Evolutionary conservation across 2,329 filamentous ascomycete genomes (phyloP).

Genomic region (Beauveria sp.): DNA sequence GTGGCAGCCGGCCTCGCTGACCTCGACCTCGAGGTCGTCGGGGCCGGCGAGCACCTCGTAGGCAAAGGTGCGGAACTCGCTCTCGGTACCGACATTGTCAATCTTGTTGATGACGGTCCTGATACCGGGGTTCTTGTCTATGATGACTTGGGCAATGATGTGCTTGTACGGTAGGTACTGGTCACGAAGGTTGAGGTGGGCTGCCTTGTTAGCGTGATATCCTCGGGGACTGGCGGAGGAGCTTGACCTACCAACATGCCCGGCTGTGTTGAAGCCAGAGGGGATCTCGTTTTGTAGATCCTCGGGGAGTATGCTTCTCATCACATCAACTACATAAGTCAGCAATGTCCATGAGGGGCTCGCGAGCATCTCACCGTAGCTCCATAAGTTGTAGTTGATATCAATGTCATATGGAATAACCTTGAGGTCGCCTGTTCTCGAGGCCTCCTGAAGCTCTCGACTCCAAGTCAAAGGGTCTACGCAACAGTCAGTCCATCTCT

Average conservation of each 20-base stretch:
- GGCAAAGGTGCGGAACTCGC: constrained; percentile 81
- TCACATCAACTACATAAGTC: constrained; percentile 61
- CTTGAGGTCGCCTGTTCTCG: constrained; percentile 59
- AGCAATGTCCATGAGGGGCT: constrained; percentile 6
- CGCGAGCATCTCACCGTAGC: constrained; percentile 52
- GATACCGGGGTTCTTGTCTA: constrained; percentile 80
- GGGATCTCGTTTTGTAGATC: constrained; percentile 75
- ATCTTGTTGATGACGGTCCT: constrained; percentile 94
- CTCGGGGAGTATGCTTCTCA: constrained; percentile 71
- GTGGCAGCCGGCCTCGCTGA: constrained; percentile 74
- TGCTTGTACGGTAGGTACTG: constrained; percentile 79
- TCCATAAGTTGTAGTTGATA: constrained; percentile 82
- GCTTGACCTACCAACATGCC: constrained; percentile 63
- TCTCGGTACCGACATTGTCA: constrained; percentile 77
- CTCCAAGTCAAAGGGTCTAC: constrained; percentile 65
- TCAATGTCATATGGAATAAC: constrained; percentile 68
- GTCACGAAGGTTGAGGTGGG: constrained; percentile 83
- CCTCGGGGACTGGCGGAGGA: not conserved
- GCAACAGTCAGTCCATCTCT: not conserved
- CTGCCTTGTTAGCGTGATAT: constrained; percentile 32
- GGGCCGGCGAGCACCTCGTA: constrained; percentile 85
- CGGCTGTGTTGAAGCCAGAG: constrained; percentile 78
- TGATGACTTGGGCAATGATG: constrained; percentile 74
- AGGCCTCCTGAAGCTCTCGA: constrained; percentile 56
- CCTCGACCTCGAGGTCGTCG: constrained; percentile 74